Evolutionary conservation across 2,329 filamentous ascomycete genomes (phyloP).

Genomic region (Nothomitra cinnamomea): DNA sequence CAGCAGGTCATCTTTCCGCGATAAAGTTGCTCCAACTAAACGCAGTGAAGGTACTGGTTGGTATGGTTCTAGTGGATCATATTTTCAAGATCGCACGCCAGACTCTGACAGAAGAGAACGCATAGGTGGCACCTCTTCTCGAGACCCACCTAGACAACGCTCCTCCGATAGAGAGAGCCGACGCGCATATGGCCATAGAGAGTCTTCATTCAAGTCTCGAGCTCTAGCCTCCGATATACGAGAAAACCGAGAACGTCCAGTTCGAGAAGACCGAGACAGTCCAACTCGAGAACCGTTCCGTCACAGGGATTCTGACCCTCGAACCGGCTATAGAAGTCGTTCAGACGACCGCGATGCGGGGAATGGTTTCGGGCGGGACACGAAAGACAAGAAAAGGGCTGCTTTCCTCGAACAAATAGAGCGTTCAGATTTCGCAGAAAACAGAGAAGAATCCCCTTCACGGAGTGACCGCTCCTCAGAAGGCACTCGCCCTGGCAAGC

Average conservation of each 20-base stretch:
- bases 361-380: too few species aligned
- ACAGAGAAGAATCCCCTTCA: neutral
- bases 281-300: too few species aligned
- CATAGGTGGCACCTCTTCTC: neutral
- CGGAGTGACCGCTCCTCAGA: neutral
- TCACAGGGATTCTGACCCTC: too few species aligned
- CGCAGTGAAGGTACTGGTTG: neutral
- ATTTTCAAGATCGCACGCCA: neutral
- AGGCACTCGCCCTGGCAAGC: neutral
- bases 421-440: neutral
- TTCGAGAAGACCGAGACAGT: too few species aligned
- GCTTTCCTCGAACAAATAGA: too few species aligned
- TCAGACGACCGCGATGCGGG: too few species aligned
- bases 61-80: neutral
- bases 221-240: too few species aligned
- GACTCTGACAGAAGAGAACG: conserved; percentile 1
- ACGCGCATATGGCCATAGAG: neutral
- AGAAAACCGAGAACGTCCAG: too few species aligned
- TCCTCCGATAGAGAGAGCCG: neutral
- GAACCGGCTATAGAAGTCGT: too few species aligned
- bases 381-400: too few species aligned
- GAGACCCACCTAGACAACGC: neutral
- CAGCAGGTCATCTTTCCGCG: neutral
- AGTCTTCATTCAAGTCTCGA: neutral
- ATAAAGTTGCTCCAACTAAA: neutral